phyloP scores from a whole-genome alignment of 768 basidiomycete species.

The Termitomyces sp. region DNA sequence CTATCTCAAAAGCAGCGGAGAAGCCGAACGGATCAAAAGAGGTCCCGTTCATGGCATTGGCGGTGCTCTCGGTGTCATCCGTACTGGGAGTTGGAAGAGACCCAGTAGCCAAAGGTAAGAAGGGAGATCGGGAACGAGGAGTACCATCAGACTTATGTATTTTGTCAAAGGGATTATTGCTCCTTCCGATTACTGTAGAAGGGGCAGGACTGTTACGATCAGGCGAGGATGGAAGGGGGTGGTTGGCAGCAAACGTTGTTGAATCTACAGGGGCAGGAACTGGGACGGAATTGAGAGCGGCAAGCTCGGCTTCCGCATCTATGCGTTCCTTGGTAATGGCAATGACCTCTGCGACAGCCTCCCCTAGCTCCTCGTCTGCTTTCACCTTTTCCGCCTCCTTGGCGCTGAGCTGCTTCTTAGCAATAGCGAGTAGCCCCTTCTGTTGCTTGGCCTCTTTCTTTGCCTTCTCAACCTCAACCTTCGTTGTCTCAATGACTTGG shows the following conservation, averaged over 20 bases:
- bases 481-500: slow-evolving; percentile 64
- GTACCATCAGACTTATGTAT: slow-evolving; percentile 43
- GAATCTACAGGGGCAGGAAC: slow-evolving; percentile 34
- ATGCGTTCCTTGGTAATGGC: slow-evolving; percentile 49
- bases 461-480: slow-evolving; percentile 74
- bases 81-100: slow-evolving; percentile 20
- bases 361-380: slow-evolving; percentile 66
- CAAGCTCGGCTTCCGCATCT: slow-evolving; percentile 47
- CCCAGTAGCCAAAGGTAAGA: slow-evolving; percentile 41
- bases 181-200: slow-evolving; percentile 46
- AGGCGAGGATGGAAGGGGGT: slow-evolving; percentile 70
- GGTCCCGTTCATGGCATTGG: slow-evolving; percentile 14
- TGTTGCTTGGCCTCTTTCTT: slow-evolving; percentile 96
- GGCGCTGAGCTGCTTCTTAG: slow-evolving; percentile 85
- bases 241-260: slow-evolving; percentile 56
- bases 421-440: slow-evolving; percentile 91
- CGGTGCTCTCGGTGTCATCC: slow-evolving; percentile 11
- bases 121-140: slow-evolving; percentile 56
- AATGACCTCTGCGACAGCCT: slow-evolving; percentile 51
- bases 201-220: slow-evolving; percentile 46
- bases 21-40: slow-evolving; percentile 52
- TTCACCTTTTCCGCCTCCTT: slow-evolving; percentile 76
- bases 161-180: slow-evolving; percentile 90
- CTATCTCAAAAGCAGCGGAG: slow-evolving; percentile 23
- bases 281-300: slow-evolving; percentile 19